Base-by-base conservation (phyloP, 176 grass and related monocot genomes). In the Typha latifolia region DNA sequence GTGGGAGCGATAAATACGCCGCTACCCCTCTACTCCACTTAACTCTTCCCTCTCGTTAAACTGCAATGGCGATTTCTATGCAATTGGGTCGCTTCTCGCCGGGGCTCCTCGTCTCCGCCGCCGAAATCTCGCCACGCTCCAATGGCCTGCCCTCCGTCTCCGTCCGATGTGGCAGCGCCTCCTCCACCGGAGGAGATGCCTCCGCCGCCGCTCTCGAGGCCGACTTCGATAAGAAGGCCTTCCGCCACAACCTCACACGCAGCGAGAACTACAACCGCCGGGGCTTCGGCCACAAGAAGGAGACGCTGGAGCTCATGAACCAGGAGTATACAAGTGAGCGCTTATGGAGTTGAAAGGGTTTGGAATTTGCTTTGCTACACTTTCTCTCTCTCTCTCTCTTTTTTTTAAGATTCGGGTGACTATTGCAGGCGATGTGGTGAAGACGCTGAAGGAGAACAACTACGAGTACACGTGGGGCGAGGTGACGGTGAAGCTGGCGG, bases 221-320 rank as follows among this genome's bases (percentile, higher is more conserved):
- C 4, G 94, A 87, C 61, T 93, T 99, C 72, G 89, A 99, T 66
- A 99, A 99, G 85, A 99, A 99, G 86, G 78, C 84, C 14, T 99
- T 99, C 77, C 86, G 94, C 61, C 94, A 99, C 77, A 87, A 87
- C 72, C 86, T 99, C 79, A 85, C 89, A 15, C 89, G 94, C 83
- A 90, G 94, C 81, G 86, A 93, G 23, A 93, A 99, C 74, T 99
- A 99, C 81, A 99, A 99, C 73, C 80, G 89, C 71, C 85, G 85
- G 50, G 94, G 94, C 0, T 99, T 99, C 70, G 94, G 94, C 0
- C 71, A 93, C 84, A 99, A 99, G 94, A 87, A 99, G 76, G 94
- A 99, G 83, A 99, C 94, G 19, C 83, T 99, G 51, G 81, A 87
- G 48, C 89, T 90, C 76, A 93, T 99, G 85, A 84, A 78, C 86